Evolutionary conservation across 2,329 filamentous ascomycete species (phyloP).

Genomic region (Penicillium aurantiogriseum): DNA sequence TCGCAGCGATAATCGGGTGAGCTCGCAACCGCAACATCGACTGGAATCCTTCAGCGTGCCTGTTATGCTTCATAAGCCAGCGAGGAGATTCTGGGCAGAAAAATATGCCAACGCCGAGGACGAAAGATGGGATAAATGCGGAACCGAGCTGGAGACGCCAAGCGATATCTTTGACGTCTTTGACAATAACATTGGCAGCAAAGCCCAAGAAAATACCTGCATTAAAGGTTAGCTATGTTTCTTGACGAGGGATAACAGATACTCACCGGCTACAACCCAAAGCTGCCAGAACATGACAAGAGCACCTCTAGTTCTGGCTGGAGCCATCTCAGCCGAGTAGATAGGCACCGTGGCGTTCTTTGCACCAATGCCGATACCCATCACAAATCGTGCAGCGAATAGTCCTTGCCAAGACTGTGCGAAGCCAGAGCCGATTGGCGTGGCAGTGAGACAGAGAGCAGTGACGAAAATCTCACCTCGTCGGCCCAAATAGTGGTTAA

Average conservation of each 20-base stretch:
- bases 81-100: constrained; percentile 32
- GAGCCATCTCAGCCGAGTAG: constrained; percentile 55
- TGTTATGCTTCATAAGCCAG: constrained; percentile 28
- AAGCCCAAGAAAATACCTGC: constrained; percentile 63
- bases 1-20: constrained; percentile 47
- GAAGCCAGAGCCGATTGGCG: constrained; percentile 65
- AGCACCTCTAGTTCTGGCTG: constrained; percentile 53
- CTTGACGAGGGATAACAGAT: background rate
- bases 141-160: constrained; percentile 65
- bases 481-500: constrained; percentile 60
- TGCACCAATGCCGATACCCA: constrained; percentile 61
- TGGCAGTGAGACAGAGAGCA: constrained; percentile 62
- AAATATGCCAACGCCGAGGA: constrained; percentile 41
- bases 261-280: constrained; percentile 30
- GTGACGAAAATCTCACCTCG: constrained; percentile 63
- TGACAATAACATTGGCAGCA: constrained; percentile 62
- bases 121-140: constrained; percentile 62
- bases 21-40: constrained; percentile 23
- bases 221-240: background rate
- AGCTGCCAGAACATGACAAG: constrained; percentile 56
- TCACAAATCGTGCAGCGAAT: constrained; percentile 53
- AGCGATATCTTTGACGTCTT: constrained; percentile 56
- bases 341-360: constrained; percentile 56
- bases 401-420: constrained; percentile 58
- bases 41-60: constrained; percentile 11